Base-by-base conservation (phyloP, 176 grass and related monocot genomes). In the Rhynchospora tenuis region DNA sequence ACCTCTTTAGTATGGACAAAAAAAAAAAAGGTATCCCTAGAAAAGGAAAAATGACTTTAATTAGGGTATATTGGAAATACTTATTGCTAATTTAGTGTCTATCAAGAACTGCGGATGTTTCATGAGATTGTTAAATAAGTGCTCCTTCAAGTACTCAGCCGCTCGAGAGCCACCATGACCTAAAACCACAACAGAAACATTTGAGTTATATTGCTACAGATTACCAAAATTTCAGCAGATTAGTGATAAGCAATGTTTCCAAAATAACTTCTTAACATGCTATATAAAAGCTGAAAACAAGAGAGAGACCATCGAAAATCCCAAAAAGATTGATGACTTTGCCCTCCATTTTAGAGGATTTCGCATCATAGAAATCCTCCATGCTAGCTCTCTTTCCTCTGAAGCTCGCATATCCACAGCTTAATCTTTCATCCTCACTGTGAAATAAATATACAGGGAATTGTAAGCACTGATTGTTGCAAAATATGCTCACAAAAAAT, bases 161-260 rank as follows among this genome's bases (percentile, higher is more conserved):
- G 90, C 91, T 84, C 59, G 86, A 56, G 91, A 90, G 57, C 94
- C 94, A 51, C 94, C 94, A 90, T 97, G 94, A 67, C 94, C 94
- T 97, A 81, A 31, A 26, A 86, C 80, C 65, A 81, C 71, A 58
- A 86, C 43, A 80, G 5, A 87, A 86, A 83, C 33, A 38, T 38
- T 38, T 38, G 33, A 38, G 33, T 2, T 38, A 38, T 38, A 38
- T 38, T 38, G 33, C 33, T 4, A 38, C 0, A 38, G 33, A 38
- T 38, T 4, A 38, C 33, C 33, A 38, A 38, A 38, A 38, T 38
- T 1, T 29, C 15, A 56, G 33, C 2, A 31, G 55, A 77, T 33
- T 31, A 77, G 73, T 56, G 73, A 55, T 28, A 2, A 16, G 23
- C 26, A 76, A 61, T 61, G 48, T 7, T 51, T 51, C 15, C 24